These are phyloP conservation scores for Petunia hybrid DNA, from an alignment of 305 asterid genomes.

Conservation along the genomic window DNA sequence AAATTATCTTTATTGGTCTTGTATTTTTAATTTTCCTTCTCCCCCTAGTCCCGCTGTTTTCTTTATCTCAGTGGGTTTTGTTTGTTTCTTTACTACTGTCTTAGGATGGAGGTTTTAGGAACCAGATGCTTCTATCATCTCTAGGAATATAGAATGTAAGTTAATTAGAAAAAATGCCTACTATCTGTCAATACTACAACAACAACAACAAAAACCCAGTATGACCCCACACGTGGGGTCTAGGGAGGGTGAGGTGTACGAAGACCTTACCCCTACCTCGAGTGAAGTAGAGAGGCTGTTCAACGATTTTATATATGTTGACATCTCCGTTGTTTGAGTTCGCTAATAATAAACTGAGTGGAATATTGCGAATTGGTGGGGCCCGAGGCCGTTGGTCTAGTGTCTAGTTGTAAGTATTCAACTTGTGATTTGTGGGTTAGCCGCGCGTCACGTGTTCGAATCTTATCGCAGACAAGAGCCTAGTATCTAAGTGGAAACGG, in stretches of 20 bases:
- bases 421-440: too few relatives aligned
- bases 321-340: constrained; percentile 20
- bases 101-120: constrained; percentile 1
- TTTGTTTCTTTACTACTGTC: neutral
- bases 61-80: constrained; percentile 1
- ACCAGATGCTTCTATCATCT: constrained; percentile 18
- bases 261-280: too few relatives aligned
- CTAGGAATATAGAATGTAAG: constrained; percentile 5
- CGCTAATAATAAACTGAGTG: neutral
- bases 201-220: too few relatives aligned
- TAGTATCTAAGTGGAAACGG: too few relatives aligned
- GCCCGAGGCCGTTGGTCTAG: too few relatives aligned
- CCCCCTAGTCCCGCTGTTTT: neutral
- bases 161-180: neutral
- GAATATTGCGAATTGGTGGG: neutral
- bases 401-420: too few relatives aligned
- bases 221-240: too few relatives aligned
- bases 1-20: constrained; percentile 15
- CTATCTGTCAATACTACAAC: neutral
- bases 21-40: constrained; percentile 16
- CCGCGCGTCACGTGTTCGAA: too few relatives aligned
- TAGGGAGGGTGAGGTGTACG: too few relatives aligned
- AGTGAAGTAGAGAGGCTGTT: too few relatives aligned
- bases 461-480: too few relatives aligned
- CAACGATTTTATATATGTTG: neutral